Evolutionary conservation across 257 asterid species (phyloP).

Genomic region (Fraxinus pennsylvanica): DNA sequence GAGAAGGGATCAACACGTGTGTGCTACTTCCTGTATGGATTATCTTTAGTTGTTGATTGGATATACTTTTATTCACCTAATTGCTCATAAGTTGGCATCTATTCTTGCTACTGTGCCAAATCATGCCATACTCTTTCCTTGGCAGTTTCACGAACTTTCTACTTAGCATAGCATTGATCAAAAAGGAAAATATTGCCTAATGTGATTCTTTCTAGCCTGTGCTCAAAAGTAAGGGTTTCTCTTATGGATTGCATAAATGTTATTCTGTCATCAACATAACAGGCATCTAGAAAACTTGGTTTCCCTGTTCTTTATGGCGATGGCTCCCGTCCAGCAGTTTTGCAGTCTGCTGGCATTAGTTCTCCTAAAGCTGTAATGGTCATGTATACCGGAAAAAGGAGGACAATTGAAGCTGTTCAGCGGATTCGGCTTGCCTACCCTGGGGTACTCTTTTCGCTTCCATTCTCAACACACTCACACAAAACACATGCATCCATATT

Average conservation of each 20-base stretch:
- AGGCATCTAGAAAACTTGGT: conserved; percentile 85
- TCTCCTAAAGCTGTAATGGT: conserved; percentile 96
- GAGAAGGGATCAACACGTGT: neutral
- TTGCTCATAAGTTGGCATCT: neutral
- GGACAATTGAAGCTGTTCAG: conserved; percentile 81
- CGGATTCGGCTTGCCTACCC: conserved; percentile 93
- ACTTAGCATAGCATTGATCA: neutral
- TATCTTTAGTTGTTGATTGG: neutral
- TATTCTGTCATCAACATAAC: conserved; percentile 29
- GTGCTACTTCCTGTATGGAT: neutral
- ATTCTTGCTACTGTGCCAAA: neutral
- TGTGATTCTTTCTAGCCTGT: neutral
- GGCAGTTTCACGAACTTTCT: neutral
- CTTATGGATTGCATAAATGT: conserved; percentile 9
- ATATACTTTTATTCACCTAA: neutral
- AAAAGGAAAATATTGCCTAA: neutral
- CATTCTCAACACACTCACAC: neutral
- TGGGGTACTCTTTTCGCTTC: conserved; percentile 42
- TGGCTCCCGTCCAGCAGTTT: conserved; percentile 96
- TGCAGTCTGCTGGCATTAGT: conserved; percentile 89
- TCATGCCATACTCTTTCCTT: conserved; percentile 4
- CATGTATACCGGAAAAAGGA: conserved; percentile 75
- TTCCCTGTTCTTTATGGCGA: conserved; percentile 94
- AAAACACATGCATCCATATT: neutral
- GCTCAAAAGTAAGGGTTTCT: conserved; percentile 6